These are phyloP conservation scores for Candida berthetii DNA, from an alignment of 805 yeast species.

Conservation along the genomic window DNA sequence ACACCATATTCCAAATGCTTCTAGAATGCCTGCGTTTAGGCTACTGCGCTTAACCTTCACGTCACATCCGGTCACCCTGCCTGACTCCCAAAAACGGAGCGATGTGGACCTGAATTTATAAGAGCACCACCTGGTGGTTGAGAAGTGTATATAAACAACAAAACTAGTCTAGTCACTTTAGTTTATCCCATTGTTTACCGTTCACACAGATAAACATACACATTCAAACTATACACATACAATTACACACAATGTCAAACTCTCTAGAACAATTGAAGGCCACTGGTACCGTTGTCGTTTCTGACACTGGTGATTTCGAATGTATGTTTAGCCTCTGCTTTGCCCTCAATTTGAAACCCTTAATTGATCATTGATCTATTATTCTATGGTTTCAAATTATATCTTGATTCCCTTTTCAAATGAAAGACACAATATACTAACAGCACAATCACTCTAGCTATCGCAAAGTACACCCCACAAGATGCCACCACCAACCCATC, in stretches of 20 bases:
- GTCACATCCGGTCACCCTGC: too few species aligned
- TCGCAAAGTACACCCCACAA: conserved; percentile 97
- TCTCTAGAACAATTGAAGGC: conserved; percentile 92
- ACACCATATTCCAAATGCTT: too few species aligned
- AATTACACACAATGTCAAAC: conserved; percentile 37
- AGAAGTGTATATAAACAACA: neutral
- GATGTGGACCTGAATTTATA: neutral
- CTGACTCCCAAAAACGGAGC: too few species aligned
- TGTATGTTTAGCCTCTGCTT: conserved; percentile 17
- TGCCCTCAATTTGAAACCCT: neutral
- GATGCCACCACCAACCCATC: conserved; percentile 99
- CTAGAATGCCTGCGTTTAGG: too few species aligned
- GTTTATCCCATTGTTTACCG: too few species aligned
- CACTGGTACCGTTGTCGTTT: conserved; percentile 92
- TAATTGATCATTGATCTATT: too few species aligned
- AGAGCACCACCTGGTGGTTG: neutral
- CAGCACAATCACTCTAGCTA: conserved; percentile 29
- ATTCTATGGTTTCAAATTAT: too few species aligned
- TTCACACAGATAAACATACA: neutral
- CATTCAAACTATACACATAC: too few species aligned
- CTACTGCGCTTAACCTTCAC: too few species aligned
- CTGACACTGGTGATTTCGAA: conserved; percentile 99
- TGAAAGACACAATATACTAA: too few species aligned
- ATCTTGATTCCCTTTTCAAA: too few species aligned
- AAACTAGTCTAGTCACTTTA: too few species aligned